phyloP scores from a whole-genome alignment of 2,329 filamentous ascomycete genomes.

The Aphanoascus verrucosus region DNA sequence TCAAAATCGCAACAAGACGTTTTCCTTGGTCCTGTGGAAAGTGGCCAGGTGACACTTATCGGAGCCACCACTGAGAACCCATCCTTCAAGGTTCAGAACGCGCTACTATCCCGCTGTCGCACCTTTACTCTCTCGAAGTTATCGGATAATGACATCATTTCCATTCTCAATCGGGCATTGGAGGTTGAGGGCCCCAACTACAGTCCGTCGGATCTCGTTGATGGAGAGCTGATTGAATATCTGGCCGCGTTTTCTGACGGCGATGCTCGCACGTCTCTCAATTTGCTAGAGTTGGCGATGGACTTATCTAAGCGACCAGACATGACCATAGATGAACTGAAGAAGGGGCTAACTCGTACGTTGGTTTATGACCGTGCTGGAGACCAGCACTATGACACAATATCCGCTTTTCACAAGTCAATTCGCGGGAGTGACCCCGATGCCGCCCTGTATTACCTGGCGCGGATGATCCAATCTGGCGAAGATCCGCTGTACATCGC shows the following conservation, averaged over 20 bases:
- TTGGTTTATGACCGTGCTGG: slow-evolving; percentile 90
- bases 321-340: slow-evolving; percentile 66
- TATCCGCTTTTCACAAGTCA: slow-evolving; percentile 93
- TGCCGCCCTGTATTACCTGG: slow-evolving; percentile 86
- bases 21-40: slow-evolving; percentile 84
- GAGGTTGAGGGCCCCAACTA: slow-evolving; percentile 47
- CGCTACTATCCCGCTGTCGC: slow-evolving; percentile 76
- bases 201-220: slow-evolving; percentile 48
- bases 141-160: slow-evolving; percentile 56
- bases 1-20: slow-evolving; percentile 89
- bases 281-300: slow-evolving; percentile 80
- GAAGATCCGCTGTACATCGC: slow-evolving; percentile 91
- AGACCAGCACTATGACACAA: slow-evolving; percentile 95
- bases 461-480: slow-evolving; percentile 87
- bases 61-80: slow-evolving; percentile 97
- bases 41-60: slow-evolving; percentile 79
- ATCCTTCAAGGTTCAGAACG: slow-evolving; percentile 81
- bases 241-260: slow-evolving; percentile 81
- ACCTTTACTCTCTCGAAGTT: slow-evolving; percentile 80
- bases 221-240: slow-evolving; percentile 67
- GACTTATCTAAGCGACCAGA: slow-evolving; percentile 55
- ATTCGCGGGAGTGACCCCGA: slow-evolving; percentile 79
- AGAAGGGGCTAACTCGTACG: slow-evolving; percentile 75
- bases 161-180: slow-evolving; percentile 68
- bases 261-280: slow-evolving; percentile 84